Base-by-base conservation (phyloP, 108 stramenopile genomes). In the Parietichytrium sp. region DNA sequence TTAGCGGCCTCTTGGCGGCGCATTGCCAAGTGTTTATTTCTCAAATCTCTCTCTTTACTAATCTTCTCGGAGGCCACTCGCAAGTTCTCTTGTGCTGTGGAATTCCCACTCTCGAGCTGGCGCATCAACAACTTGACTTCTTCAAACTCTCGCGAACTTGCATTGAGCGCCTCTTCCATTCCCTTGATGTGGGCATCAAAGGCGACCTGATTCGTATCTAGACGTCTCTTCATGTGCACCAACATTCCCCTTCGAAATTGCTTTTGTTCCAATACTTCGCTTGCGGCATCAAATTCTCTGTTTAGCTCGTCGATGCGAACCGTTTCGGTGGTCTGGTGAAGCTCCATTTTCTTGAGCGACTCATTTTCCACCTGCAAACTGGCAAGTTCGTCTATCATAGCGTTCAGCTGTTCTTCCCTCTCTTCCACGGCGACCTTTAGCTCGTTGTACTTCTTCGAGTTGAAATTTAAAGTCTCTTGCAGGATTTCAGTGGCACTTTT, bases 171-270 rank as follows among this genome's bases (percentile, higher is more conserved):
- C 20, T 72, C 61, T n/a, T 72, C 61, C 61, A 72, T 72, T 10
- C 61, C 61, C 42, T 72, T 72, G 3, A 72, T 72, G 61, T 72
- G 61, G 6, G 61, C 61, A 27, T 72, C 61, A 20, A 72, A 72
- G 2, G 61, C 61, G 33, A 72, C 61, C 20, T 72, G 61, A 45
- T 72, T 72, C 33, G 45, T 42, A 27, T 72, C 61, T 6, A 72
- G 42, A 6, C 61, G 6, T 23, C 38, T 45, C 20, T 72, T 72
- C 61, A 72, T 72, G 42, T 72, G 61, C 8, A 45, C 38, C 10
- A 72, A 42, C 6, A 72, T 42, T 42, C 38, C 29, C 6, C 42
- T 33, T 10, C 61, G 61, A 72, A 45, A 42, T 25, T 23, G 61
- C 42, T 42, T 72, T n/a, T 38, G 36, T 42, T 72, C 61, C 20